A percentile compares a stretch with the other conserved stretches of the same genome.
phyloP scores from a whole-genome alignment of 2,329 filamentous ascomycete genomes.

The Fusarium nematophilum region DNA sequence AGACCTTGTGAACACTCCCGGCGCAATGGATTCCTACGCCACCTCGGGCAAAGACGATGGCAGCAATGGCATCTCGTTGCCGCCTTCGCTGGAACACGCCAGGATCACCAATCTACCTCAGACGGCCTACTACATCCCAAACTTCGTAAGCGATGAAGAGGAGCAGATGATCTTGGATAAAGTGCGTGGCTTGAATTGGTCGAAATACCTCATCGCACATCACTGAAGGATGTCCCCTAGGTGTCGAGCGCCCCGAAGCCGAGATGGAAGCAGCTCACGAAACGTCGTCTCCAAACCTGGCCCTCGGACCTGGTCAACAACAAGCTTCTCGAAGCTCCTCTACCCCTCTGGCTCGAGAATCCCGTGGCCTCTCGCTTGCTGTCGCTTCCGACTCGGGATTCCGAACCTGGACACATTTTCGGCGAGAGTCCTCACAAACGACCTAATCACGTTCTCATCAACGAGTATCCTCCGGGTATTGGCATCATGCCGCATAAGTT shows the following conservation, averaged over 20 bases:
- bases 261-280: conserved; percentile 88
- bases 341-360: conserved; percentile 79
- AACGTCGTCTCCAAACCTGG: conserved; percentile 90
- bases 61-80: conserved; percentile 49
- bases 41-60: conserved; percentile 10
- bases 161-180: conserved; percentile 78
- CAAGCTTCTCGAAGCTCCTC: conserved; percentile 76
- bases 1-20: neutral
- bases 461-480: conserved; percentile 87
- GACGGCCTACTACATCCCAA: conserved; percentile 83
- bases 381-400: conserved; percentile 57
- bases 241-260: conserved; percentile 75
- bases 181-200: conserved; percentile 57
- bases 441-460: conserved; percentile 93
- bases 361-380: conserved; percentile 74
- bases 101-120: conserved; percentile 68
- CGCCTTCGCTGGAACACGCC: conserved; percentile 61
- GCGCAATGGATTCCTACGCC: conserved; percentile 26
- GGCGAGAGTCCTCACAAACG: conserved; percentile 74
- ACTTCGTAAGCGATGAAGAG: conserved; percentile 84
- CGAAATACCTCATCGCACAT: neutral
- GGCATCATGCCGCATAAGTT: conserved; percentile 97
- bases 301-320: conserved; percentile 85
- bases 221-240: conserved; percentile 46
- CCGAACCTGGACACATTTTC: conserved; percentile 59